Evolutionary conservation across 2,329 filamentous ascomycete species (phyloP).

Genomic region (Talaromyces sp.): DNA sequence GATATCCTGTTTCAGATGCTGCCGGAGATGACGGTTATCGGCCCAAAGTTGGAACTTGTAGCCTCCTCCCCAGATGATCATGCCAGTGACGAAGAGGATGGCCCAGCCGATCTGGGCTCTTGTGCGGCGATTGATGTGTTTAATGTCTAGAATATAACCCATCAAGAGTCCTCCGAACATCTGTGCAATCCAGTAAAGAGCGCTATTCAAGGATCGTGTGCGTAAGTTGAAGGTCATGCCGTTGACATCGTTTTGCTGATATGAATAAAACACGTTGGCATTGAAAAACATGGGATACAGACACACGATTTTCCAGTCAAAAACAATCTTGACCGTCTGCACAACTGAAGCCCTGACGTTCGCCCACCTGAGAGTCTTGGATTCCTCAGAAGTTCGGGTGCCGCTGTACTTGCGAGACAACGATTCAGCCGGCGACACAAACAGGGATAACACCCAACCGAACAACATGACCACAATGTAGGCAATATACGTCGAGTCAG

Average conservation of each 20-base stretch:
- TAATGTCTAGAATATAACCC: slow-evolving; percentile 35
- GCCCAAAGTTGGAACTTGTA: slow-evolving; percentile 60
- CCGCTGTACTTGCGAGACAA: neutral
- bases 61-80: slow-evolving; percentile 55
- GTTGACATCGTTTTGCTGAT: slow-evolving; percentile 51
- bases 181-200: slow-evolving; percentile 51
- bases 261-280: slow-evolving; percentile 51
- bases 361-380: neutral
- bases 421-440: slow-evolving; percentile 38
- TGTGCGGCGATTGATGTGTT: slow-evolving; percentile 38
- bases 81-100: slow-evolving; percentile 45
- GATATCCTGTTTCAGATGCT: slow-evolving; percentile 41
- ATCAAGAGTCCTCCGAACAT: slow-evolving; percentile 46
- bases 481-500: slow-evolving; percentile 49
- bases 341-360: neutral
- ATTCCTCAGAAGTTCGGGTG: neutral
- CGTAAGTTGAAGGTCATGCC: slow-evolving; percentile 49
- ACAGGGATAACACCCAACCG: slow-evolving; percentile 45
- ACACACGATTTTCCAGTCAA: slow-evolving; percentile 43
- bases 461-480: slow-evolving; percentile 47
- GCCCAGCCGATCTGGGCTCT: slow-evolving; percentile 48
- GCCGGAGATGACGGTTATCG: slow-evolving; percentile 39
- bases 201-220: slow-evolving; percentile 47
- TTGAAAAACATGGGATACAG: slow-evolving; percentile 53
- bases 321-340: slow-evolving; percentile 11